Base-by-base conservation (phyloP, 148 eudicot species). In the Hydrangea macrophylla region DNA sequence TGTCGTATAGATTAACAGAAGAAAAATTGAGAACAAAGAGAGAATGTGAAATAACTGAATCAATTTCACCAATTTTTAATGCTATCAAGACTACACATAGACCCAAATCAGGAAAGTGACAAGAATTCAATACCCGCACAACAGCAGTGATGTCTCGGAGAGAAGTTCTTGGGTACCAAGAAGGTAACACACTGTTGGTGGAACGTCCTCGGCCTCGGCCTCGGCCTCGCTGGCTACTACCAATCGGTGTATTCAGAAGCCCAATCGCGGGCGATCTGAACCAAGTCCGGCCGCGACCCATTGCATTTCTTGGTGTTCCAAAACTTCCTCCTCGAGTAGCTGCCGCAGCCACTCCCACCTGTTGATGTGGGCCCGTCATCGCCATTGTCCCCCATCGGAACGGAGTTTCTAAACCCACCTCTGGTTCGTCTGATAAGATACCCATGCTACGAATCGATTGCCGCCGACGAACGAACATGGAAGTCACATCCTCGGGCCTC, bases 101-200 rank as follows among this genome's bases (percentile, higher is more conserved):
- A 48, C 53, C 22, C 32, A 22, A 58, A 18, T 48, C 27, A 55
- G 30, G 8, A 42, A 32, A 2, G 6, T 55, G 13, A 5, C n/a
- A n/a, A 60, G 58, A 25, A 72, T 68, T 57, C 45, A 32, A 70
- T 86, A 89, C 95, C 87, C 84, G 79, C 53, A 70, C 74, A 35
- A 89, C 62, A 20, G 73, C 71, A 24, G 95, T 89, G 11, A 89
- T 72, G 55, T 89, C 89, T 7, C 80, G 69, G 1, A 89, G 80
- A 26, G 95, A 91, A 12, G 75, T 75, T 35, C 95, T 81, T 8
- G 95, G 95, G 40, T 89, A 82, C 90, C 95, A 86, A 73, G 85
- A 81, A 28, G 92, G 96, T 65, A 90, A 68, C 27, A 75, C 55
- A 23, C 77, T 77, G 3, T 25, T 15, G 48, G 32, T 53, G 18